A percentile compares a stretch with the other conserved stretches of the same genome.
These are phyloP conservation scores for Thalassiosira sp. DNA, from an alignment of 352 stramenopile genomes.

Conservation along the genomic window DNA sequence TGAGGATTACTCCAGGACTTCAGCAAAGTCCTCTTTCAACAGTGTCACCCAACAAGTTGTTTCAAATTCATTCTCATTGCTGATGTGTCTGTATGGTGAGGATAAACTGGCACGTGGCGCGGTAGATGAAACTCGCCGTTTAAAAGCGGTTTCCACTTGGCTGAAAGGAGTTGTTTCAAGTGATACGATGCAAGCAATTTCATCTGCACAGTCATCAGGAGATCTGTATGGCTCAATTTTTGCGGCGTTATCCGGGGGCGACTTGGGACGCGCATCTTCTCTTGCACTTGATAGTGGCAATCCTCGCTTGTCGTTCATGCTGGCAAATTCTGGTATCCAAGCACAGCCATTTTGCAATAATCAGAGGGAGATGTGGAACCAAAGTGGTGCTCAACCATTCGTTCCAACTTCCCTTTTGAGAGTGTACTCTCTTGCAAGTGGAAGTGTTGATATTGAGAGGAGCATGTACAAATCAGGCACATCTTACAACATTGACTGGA, in stretches of 20 bases:
- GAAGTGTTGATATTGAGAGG: slow-evolving; percentile 61
- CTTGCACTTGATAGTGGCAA: slow-evolving; percentile 59
- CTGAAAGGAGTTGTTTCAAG: slow-evolving; percentile 46
- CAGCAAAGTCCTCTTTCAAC: slow-evolving; percentile 14
- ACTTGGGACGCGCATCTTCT: slow-evolving; percentile 55
- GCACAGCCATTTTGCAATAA: slow-evolving; percentile 34
- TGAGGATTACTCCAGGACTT: slow-evolving; percentile 47
- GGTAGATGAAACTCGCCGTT: slow-evolving; percentile 25
- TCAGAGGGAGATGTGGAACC: slow-evolving; percentile 57
- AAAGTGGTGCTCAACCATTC: slow-evolving; percentile 44
- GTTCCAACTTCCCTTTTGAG: slow-evolving; percentile 48
- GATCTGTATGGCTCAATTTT: slow-evolving; percentile 66
- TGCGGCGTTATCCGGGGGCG: slow-evolving; percentile 64
- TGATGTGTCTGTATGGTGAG: slow-evolving; percentile 41
- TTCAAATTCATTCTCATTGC: slow-evolving; percentile 51
- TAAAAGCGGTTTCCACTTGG: slow-evolving; percentile 51
- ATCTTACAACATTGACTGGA: slow-evolving; percentile 70
- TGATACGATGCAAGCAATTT: slow-evolving; percentile 36
- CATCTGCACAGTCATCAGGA: slow-evolving; percentile 27
- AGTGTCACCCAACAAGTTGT: slow-evolving; percentile 28
- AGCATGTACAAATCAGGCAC: slow-evolving; percentile 52
- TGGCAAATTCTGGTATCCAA: slow-evolving; percentile 48
- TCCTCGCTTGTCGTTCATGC: slow-evolving; percentile 59
- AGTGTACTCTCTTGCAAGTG: slow-evolving; percentile 58
- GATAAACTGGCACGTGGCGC: slow-evolving; percentile 14